These are phyloP conservation scores for Arachnopeziza araneosa DNA, from an alignment of 2,329 filamentous ascomycete species.

Conservation along the genomic window DNA sequence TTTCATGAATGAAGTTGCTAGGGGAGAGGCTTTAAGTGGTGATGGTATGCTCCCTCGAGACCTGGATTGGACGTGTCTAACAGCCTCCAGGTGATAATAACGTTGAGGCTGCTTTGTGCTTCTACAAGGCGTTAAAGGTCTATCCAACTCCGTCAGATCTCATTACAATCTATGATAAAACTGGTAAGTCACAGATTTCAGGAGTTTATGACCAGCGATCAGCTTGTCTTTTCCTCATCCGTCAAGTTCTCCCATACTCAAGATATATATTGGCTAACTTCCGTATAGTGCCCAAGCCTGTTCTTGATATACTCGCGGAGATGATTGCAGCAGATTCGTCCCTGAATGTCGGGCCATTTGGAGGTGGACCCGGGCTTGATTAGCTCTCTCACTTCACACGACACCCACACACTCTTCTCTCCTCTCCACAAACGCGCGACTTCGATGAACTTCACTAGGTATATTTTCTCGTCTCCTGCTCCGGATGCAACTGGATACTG, in stretches of 20 bases:
- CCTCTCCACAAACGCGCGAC: constrained; percentile 7
- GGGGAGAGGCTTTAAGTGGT: constrained; percentile 75
- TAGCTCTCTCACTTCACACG: neutral
- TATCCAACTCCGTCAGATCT: constrained; percentile 91
- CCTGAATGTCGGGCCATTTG: constrained; percentile 51
- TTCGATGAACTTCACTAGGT: constrained; percentile 1
- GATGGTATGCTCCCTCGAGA: constrained; percentile 57
- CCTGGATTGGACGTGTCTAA: constrained; percentile 7
- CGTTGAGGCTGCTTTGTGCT: constrained; percentile 84
- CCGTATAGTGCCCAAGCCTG: constrained; percentile 50
- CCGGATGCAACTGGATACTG: constrained; percentile 16
- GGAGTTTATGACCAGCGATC: too few species aligned
- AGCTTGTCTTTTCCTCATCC: too few species aligned
- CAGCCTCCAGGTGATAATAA: constrained; percentile 54
- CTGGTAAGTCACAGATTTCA: constrained; percentile 38
- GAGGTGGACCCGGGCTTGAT: constrained; percentile 16
- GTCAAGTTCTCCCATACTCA: neutral
- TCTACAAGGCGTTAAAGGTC: constrained; percentile 98
- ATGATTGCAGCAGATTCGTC: constrained; percentile 92
- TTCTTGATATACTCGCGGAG: constrained; percentile 92
- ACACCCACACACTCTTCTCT: constrained; percentile 10
- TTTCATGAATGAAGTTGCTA: constrained; percentile 93
- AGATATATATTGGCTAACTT: constrained; percentile 12
- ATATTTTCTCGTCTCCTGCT: constrained; percentile 3
- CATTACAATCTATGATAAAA: constrained; percentile 97